phyloP scores from a whole-genome alignment of 1,284 basidiomycete genomes.

The Moesziomyces sp. region DNA sequence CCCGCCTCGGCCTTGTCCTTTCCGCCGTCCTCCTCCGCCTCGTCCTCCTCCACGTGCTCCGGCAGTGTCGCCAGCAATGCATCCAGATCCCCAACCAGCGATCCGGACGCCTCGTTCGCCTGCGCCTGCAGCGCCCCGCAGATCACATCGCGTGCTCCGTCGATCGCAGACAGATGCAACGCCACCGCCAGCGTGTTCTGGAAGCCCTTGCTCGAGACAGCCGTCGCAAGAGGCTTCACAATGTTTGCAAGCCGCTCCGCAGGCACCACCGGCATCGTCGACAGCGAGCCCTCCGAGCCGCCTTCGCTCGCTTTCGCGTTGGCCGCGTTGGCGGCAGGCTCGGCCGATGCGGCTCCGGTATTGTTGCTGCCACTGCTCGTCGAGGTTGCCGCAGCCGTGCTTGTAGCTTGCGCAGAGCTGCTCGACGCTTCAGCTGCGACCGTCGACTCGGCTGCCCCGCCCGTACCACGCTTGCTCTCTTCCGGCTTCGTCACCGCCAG shows the following conservation, averaged over 20 bases:
- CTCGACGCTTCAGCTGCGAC: slow-evolving; percentile 18
- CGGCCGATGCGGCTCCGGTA: not conserved
- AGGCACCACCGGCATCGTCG: slow-evolving; percentile 40
- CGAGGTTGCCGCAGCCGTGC: not conserved
- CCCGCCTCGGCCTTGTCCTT: slow-evolving; percentile 13
- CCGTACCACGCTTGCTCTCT: slow-evolving; percentile 10
- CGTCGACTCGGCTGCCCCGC: not conserved
- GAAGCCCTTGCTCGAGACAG: slow-evolving; percentile 64
- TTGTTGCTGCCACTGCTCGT: slow-evolving; percentile 2
- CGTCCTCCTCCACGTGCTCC: slow-evolving; percentile 34
- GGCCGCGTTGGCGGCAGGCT: not conserved
- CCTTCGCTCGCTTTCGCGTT: not conserved
- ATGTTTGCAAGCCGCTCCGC: slow-evolving; percentile 57
- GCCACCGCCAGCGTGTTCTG: slow-evolving; percentile 66
- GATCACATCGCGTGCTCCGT: slow-evolving; percentile 58
- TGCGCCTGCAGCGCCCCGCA: slow-evolving; percentile 56
- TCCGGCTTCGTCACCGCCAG: slow-evolving; percentile 21
- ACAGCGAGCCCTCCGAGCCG: slow-evolving; percentile 9
- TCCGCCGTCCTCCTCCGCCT: slow-evolving; percentile 32
- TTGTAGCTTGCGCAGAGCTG: slow-evolving; percentile 9
- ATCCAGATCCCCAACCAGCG: slow-evolving; percentile 58
- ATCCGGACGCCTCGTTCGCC: slow-evolving; percentile 54
- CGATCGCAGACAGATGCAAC: slow-evolving; percentile 56
- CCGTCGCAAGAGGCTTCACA: slow-evolving; percentile 62
- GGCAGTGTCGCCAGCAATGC: slow-evolving; percentile 57